A percentile compares a stretch with the other conserved stretches of the same genome.
Evolutionary conservation across 2,329 filamentous ascomycete genomes (phyloP).

Genomic region (Dactylellina parvicollis): DNA sequence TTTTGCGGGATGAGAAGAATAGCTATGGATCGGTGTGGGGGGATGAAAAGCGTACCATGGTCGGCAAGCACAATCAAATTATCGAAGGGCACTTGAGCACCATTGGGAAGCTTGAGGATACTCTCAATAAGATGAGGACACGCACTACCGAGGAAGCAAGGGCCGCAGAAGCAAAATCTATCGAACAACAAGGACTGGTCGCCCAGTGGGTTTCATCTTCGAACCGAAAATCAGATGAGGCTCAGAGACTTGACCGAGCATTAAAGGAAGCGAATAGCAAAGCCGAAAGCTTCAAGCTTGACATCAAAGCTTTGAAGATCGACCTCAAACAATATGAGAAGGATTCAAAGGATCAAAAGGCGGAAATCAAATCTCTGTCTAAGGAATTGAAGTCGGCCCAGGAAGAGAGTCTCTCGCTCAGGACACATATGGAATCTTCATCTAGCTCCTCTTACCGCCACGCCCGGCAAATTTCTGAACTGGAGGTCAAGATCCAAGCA

Average conservation of each 20-base stretch:
- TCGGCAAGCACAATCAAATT: constrained; percentile 29
- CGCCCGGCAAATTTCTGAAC: constrained; percentile 35
- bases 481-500: constrained; percentile 42
- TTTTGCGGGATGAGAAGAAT: constrained; percentile 30
- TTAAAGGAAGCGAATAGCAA: constrained; percentile 38
- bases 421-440: constrained; percentile 33
- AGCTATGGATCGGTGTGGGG: constrained; percentile 10
- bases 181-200: constrained; percentile 38
- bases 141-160: constrained; percentile 41
- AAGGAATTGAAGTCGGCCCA: constrained; percentile 30
- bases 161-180: constrained; percentile 23
- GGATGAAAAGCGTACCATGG: constrained; percentile 32
- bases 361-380: constrained; percentile 35
- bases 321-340: constrained; percentile 51
- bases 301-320: constrained; percentile 33
- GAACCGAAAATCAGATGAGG: constrained; percentile 38
- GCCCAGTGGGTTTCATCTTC: constrained; percentile 45
- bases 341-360: constrained; percentile 37
- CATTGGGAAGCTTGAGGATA: constrained; percentile 44
- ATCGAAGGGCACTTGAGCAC: constrained; percentile 39
- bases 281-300: constrained; percentile 45
- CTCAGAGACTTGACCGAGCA: constrained; percentile 33
- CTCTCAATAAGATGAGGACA: constrained; percentile 40
- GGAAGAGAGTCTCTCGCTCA: constrained; percentile 33
- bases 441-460: constrained; percentile 33